Evolutionary conservation across 345 rosid genomes (phyloP), one percentile per base, ranked within the genome.

Genomic region (Camelina neglecta): DNA sequence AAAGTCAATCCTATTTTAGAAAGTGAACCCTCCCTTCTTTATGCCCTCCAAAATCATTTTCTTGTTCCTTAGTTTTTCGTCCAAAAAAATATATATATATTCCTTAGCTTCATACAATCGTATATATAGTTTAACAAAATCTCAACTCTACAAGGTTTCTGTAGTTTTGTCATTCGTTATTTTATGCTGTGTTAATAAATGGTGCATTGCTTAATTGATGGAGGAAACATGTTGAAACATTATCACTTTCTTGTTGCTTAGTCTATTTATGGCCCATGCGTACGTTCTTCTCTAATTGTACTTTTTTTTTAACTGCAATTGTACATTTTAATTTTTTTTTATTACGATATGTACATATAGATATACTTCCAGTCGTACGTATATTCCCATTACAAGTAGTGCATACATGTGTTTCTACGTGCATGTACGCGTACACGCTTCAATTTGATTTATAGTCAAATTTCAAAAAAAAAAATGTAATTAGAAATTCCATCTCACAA

Each of bases 171-270:
- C 16, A 23, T 44, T 44, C 31, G 5, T 55, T 55, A 44, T 56
- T 56, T 29, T 33, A 13, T 41, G 48, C 6, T 65, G 24, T 65
- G 18, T 13, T 54, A 29, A 39, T 35, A 47, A 59, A 50, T 67
- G 54, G 73, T 60, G 64, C 63, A 75, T 75, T 60, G 57, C 74
- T 51, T 68, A 41, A 44, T 53, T 31, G 63, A 57, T 69, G 57
- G 74, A 61, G 68, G 35, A 67, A 68, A 60, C 47, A 75, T 21
- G 15, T 60, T 50, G 48, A 67, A 75, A 60, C 35, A 68, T 12
- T 35, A 48, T 74, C 59, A 74, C 53, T 74, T 74, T 57, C 65
- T 55, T 55, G 29, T 49, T 60, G 61, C 24, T 39, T 50, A 29
- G 45, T 67, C 38, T 18, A 41, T 54, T 9, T 16, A 64, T 54